These are phyloP conservation scores for Boletellus emodensis DNA, from an alignment of 768 basidiomycete species.

Conservation along the genomic window DNA sequence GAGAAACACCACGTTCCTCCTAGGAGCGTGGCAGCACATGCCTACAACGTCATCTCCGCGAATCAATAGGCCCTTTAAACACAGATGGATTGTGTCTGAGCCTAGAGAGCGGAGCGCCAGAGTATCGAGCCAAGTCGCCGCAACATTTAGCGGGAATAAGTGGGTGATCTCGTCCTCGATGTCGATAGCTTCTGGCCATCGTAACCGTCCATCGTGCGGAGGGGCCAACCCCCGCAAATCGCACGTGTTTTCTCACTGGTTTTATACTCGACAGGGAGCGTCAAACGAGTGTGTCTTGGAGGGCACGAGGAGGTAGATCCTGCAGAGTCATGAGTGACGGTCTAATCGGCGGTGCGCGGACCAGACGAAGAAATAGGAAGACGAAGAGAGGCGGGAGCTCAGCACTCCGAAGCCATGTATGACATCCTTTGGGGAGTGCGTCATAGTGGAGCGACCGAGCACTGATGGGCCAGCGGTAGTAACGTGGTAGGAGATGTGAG, in stretches of 20 bases:
- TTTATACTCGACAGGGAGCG: background rate
- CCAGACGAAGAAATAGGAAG: slow-evolving; percentile 16
- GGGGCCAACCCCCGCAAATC: background rate
- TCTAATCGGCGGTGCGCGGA: slow-evolving; percentile 9
- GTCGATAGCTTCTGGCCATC: slow-evolving; percentile 7
- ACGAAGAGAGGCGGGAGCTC: slow-evolving; percentile 9
- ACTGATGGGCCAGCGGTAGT: background rate
- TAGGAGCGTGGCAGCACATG: background rate
- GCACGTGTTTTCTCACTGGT: background rate
- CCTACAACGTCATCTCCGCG: slow-evolving; percentile 26
- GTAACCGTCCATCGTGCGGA: slow-evolving; percentile 18
- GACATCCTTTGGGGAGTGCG: background rate
- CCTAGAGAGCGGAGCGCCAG: background rate
- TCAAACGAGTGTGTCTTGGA: background rate
- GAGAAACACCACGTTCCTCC: too few species aligned
- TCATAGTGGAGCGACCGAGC: background rate
- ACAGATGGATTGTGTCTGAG: background rate
- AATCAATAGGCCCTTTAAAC: background rate
- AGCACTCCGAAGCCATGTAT: background rate
- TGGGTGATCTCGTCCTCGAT: slow-evolving; percentile 15
- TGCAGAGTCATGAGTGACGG: slow-evolving; percentile 7
- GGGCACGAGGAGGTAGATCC: background rate
- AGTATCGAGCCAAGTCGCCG: slow-evolving; percentile 2
- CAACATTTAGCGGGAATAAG: slow-evolving; percentile 18
- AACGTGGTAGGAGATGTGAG: background rate